Percentiles rank a stretch among this genome's conserved stretches.
phyloP scores from a whole-genome alignment of 2,329 filamentous ascomycete genomes.

The Colletotrichum spaethianum region DNA sequence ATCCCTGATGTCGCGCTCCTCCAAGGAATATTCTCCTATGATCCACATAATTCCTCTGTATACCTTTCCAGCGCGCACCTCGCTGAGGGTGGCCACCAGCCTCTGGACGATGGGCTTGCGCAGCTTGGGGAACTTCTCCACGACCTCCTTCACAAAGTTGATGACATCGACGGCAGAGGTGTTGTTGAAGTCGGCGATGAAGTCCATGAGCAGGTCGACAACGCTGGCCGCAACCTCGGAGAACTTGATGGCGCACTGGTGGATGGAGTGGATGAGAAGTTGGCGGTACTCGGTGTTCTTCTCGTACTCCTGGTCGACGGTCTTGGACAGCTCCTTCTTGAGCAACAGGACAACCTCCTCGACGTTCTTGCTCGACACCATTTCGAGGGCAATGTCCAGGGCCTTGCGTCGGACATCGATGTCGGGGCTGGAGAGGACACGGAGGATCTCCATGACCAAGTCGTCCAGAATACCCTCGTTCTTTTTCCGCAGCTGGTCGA shows the following conservation, averaged over 20 bases:
- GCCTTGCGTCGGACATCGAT: slow-evolving; percentile 96
- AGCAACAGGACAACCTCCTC: slow-evolving; percentile 96
- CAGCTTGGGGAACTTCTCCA: slow-evolving; percentile 95
- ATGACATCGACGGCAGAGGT: slow-evolving; percentile 97
- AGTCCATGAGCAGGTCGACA: slow-evolving; percentile 97
- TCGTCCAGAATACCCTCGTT: slow-evolving; percentile 95
- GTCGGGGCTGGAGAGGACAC: slow-evolving; percentile 94
- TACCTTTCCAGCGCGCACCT: slow-evolving; percentile 96
- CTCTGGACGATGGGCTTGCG: slow-evolving; percentile 89
- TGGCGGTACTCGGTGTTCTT: slow-evolving; percentile 97
- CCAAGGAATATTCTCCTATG: slow-evolving; percentile 95
- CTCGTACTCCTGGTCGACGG: slow-evolving; percentile 98
- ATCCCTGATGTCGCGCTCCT: slow-evolving; percentile 93
- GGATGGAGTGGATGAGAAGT: slow-evolving; percentile 95
- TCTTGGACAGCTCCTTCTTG: slow-evolving; percentile 98
- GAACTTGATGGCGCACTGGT: slow-evolving; percentile 99
- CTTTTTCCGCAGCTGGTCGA: slow-evolving; percentile 87
- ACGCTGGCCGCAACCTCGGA: slow-evolving; percentile 98
- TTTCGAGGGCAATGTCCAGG: slow-evolving; percentile 90
- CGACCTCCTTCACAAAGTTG: slow-evolving; percentile 98
- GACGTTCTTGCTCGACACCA: slow-evolving; percentile 99
- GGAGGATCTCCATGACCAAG: slow-evolving; percentile 95
- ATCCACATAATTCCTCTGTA: slow-evolving; percentile 98
- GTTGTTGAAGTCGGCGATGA: slow-evolving; percentile 98
- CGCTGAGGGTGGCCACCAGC: slow-evolving; percentile 89